Percentiles rank a stretch among this genome's conserved stretches.
Evolutionary conservation across 148 eudicot genomes (phyloP).

Genomic region (Nyssa sinensis): DNA sequence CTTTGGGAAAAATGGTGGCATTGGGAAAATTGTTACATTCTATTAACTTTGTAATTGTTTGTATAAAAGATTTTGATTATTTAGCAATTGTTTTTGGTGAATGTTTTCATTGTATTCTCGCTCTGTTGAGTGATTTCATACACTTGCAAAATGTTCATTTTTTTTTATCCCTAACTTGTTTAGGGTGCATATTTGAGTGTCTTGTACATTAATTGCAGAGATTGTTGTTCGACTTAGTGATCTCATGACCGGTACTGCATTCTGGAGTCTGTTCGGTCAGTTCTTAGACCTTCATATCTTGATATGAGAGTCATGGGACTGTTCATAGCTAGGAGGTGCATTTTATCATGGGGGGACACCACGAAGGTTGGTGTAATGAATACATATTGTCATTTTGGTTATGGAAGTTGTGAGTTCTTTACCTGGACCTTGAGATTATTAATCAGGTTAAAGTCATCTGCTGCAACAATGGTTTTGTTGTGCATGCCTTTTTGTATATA

Average conservation of each 20-base stretch:
- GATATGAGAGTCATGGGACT: conserved; percentile 39
- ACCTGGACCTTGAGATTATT: conserved; percentile 5
- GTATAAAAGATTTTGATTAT: too few species aligned
- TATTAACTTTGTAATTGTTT: too few species aligned
- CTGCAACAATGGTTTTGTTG: conserved; percentile 6
- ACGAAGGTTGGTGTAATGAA: conserved; percentile 36
- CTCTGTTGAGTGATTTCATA: background rate
- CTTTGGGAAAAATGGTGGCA: too few species aligned
- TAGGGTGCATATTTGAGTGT: conserved; percentile 44
- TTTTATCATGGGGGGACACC: conserved; percentile 29
- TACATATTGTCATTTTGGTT: conserved; percentile 13
- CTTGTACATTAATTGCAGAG: conserved; percentile 45
- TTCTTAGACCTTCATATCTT: conserved; percentile 22
- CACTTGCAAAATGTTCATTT: background rate
- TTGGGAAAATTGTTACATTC: too few species aligned
- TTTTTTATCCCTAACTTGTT: conserved; percentile 30
- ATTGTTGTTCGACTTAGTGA: conserved; percentile 23
- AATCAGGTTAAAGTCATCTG: background rate
- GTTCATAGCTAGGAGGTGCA: conserved; percentile 36
- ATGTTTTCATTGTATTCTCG: conserved; percentile 8
- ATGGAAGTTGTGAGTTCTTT: conserved; percentile 17
- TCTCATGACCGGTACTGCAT: conserved; percentile 29
- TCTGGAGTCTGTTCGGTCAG: conserved; percentile 35
- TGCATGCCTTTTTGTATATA: background rate
- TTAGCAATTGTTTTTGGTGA: too few species aligned